phyloP scores from a whole-genome alignment of 2,329 filamentous ascomycete genomes.

The Hypoxylon sp. region DNA sequence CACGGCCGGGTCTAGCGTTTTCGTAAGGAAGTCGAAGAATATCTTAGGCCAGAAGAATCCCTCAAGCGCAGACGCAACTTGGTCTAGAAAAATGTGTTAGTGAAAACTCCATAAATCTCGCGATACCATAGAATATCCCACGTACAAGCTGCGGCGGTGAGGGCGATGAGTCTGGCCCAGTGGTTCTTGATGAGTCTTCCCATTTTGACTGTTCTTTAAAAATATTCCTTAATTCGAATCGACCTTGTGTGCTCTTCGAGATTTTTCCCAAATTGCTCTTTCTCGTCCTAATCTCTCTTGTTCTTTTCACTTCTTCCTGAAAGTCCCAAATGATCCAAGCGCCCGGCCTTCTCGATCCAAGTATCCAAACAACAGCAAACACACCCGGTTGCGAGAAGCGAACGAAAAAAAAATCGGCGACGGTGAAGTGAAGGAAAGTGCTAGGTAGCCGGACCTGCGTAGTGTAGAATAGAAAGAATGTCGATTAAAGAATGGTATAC shows the following conservation, averaged over 20 bases:
- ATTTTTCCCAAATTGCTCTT: slow-evolving; percentile 43
- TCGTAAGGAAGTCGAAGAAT: slow-evolving; percentile 97
- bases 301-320: slow-evolving; percentile 42
- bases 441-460: slow-evolving; percentile 70
- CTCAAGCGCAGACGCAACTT: slow-evolving; percentile 86
- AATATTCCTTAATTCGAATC: slow-evolving; percentile 39
- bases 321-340: slow-evolving; percentile 44
- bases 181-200: slow-evolving; percentile 99
- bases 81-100: slow-evolving; percentile 72
- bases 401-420: slow-evolving; percentile 31
- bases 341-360: slow-evolving; percentile 38
- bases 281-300: slow-evolving; percentile 31
- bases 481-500: slow-evolving; percentile 69
- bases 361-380: slow-evolving; percentile 26
- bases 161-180: slow-evolving; percentile 93
- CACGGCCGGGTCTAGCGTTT: slow-evolving; percentile 87
- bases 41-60: slow-evolving; percentile 99
- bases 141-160: slow-evolving; percentile 79
- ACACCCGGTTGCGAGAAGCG: slow-evolving; percentile 45
- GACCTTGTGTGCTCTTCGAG: slow-evolving; percentile 39
- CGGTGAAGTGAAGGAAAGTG: slow-evolving; percentile 49
- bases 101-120: slow-evolving; percentile 13
- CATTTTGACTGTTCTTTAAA: slow-evolving; percentile 70
- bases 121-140: slow-evolving; percentile 30
- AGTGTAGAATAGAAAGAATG: slow-evolving; percentile 56